Base-by-base conservation (phyloP, 2,329 filamentous ascomycete species). In the Colletotrichum salicis region DNA sequence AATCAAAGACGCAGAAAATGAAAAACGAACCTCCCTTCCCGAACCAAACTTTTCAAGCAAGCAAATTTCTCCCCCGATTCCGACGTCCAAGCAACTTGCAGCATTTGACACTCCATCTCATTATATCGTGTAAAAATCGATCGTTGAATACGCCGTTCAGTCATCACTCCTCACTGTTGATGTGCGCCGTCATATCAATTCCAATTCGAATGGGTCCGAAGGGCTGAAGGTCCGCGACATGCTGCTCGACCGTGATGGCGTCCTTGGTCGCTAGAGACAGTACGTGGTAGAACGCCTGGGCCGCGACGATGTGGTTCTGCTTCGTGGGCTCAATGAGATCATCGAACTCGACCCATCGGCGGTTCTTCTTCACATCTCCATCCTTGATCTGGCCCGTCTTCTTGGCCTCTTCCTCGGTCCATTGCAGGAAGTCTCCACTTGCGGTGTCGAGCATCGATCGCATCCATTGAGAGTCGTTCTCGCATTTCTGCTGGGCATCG, bases 221-320 rank as follows among this genome's bases (percentile, higher is more conserved):
- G 2, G 85, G 80, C 62, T 79, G 64, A 37, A 80, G 68, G 6
- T 76, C 74, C 29, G 79, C 78, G 33, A 80, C 80, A 3, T 86
- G 83, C 80, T 97, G 94, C 73, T 87, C 81, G 5, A 95, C 89
- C 22, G 82, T 79, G 56, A 96, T 82, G 67, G 88, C 80, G 2
- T 87, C 87, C 80, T 91, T 94, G 2, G 90, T 94, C 6, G 89
- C 91, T 55, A 96, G 86, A 12, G 88, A 86, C 15, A 97, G 86
- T 2, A 94, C 86, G 79, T 96, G 93, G 82, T 93, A 89, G 78
- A 94, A 92, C 0, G 91, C 94, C 79, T 95, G 93, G 2, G 93
- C 91, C 10, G 92, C 93, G 13, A 94, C 90, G 35, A 89, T 83
- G 45, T 84, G 86, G 35, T 88, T 89, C 54, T 84, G 82, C 58